Percentiles rank a stretch among this genome's conserved stretches.
phyloP scores from a whole-genome alignment of 768 basidiomycete genomes.

The Mycena pura region DNA sequence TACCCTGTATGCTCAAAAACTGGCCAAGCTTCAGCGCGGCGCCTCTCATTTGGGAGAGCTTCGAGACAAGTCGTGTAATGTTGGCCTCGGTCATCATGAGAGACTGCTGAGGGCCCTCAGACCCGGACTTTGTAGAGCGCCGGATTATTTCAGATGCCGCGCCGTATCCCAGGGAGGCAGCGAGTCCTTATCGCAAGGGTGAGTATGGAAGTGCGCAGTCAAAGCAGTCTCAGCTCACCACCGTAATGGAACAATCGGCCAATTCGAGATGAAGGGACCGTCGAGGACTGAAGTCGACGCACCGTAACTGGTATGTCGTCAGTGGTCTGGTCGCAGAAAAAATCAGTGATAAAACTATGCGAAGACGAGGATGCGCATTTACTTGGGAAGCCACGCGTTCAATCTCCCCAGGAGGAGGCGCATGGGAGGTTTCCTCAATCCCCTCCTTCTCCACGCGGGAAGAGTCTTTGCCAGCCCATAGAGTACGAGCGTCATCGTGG shows the following conservation, averaged over 20 bases:
- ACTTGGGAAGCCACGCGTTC: background rate
- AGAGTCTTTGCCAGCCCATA: no score
- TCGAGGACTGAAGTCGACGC: slow-evolving; percentile 76
- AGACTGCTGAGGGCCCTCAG: slow-evolving; percentile 46
- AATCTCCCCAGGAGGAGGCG: background rate
- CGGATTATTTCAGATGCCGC: slow-evolving; percentile 88
- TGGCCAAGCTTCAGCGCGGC: slow-evolving; percentile 97
- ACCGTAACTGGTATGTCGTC: slow-evolving; percentile 21
- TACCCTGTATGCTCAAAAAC: slow-evolving; percentile 95
- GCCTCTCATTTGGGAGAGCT: slow-evolving; percentile 94
- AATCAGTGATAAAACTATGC: background rate
- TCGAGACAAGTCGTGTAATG: slow-evolving; percentile 86
- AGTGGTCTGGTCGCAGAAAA: slow-evolving; percentile 11
- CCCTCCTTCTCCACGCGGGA: no score
- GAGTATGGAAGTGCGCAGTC: background rate
- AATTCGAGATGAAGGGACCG: slow-evolving; percentile 88
- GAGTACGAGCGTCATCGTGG: no score
- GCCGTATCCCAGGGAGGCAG: slow-evolving; percentile 87
- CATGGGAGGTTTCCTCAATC: background rate
- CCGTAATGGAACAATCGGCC: slow-evolving; percentile 95
- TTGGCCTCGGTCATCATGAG: slow-evolving; percentile 93
- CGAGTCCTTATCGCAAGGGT: slow-evolving; percentile 67
- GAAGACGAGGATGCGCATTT: background rate
- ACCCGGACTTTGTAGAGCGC: slow-evolving; percentile 56
- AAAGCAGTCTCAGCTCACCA: slow-evolving; percentile 50